Conservation (phyloP, 495 filamentous ascomycete genomes). For the Parathielavia hyrcaniae region DNA sequence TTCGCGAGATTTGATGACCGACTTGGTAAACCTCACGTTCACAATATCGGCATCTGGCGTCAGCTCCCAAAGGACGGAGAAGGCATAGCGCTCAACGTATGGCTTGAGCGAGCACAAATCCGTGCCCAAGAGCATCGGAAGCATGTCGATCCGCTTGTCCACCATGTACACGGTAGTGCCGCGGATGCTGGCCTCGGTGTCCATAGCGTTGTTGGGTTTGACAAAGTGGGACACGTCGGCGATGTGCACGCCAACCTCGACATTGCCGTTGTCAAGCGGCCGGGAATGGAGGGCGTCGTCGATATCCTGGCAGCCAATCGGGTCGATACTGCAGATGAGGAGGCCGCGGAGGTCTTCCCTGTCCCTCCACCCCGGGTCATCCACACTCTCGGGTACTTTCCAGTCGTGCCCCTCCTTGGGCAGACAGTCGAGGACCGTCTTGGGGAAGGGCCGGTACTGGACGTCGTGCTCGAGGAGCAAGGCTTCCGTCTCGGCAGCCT, state of each 20-base stretch:
- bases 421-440: constrained; percentile 86
- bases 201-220: constrained; percentile 95
- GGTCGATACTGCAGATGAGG: constrained; percentile 94
- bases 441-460: constrained; percentile 95
- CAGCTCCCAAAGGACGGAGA: constrained; percentile 92
- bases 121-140: constrained; percentile 90
- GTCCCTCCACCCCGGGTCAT: constrained; percentile 78
- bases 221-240: constrained; percentile 98
- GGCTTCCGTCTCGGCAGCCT: constrained; percentile 93
- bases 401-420: constrained; percentile 89
- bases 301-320: constrained; percentile 93
- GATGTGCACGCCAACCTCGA: constrained; percentile 97
- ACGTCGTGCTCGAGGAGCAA: constrained; percentile 92
- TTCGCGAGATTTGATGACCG: constrained; percentile 94
- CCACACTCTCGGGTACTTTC: constrained; percentile 70
- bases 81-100: constrained; percentile 94
- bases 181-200: constrained; percentile 82
- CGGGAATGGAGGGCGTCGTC: constrained; percentile 92
- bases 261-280: constrained; percentile 83
- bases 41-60: constrained; percentile 79
- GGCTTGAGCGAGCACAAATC: constrained; percentile 96
- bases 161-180: constrained; percentile 97
- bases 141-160: constrained; percentile 98
- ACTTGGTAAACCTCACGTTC: constrained; percentile 80
- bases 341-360: constrained; percentile 77